Percentiles rank a stretch among this genome's conserved stretches.
These are phyloP conservation scores for Wickerhamiella dianesei DNA, from an alignment of 805 yeast species.

Conservation along the genomic window DNA sequence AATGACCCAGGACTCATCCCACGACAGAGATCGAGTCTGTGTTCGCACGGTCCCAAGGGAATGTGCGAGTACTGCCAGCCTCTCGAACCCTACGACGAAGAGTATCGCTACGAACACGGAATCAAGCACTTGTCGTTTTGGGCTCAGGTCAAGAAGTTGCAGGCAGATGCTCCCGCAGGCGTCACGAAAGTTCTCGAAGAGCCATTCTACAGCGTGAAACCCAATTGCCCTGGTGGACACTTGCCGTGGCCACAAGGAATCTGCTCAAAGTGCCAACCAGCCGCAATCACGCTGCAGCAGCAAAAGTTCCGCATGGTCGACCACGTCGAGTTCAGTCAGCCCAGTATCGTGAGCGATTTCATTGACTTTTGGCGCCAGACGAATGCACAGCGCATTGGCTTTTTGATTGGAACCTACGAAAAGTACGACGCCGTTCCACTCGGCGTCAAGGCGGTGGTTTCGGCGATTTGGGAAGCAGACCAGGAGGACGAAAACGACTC, in stretches of 20 bases:
- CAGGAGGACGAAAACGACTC: conserved; percentile 84
- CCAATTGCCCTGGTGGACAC: conserved; percentile 64
- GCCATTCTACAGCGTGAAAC: conserved; percentile 49
- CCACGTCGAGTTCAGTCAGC: conserved; percentile 79
- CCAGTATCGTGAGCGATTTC: conserved; percentile 62
- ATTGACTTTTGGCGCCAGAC: conserved; percentile 86
- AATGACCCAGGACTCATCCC: conserved; percentile 57
- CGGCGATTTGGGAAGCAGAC: conserved; percentile 87
- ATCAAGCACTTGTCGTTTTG: conserved; percentile 86
- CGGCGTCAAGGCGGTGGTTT: conserved; percentile 88
- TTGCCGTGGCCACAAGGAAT: conserved; percentile 91
- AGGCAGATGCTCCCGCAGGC: conserved; percentile 67
- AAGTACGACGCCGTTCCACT: conserved; percentile 66
- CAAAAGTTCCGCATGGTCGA: conserved; percentile 93
- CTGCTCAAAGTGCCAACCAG: conserved; percentile 93
- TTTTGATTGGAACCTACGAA: conserved; percentile 70
- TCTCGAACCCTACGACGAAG: conserved; percentile 84
- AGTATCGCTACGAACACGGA: conserved; percentile 55
- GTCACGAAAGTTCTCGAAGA: conserved; percentile 33
- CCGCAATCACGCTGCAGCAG: conserved; percentile 82
- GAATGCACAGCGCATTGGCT: conserved; percentile 77
- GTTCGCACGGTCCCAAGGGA: conserved; percentile 83
- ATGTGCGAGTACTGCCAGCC: conserved; percentile 98
- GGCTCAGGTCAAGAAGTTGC: conserved; percentile 58
- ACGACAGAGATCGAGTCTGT: conserved; percentile 46